phyloP scores from a whole-genome alignment of 441 rosid genomes.

The Pelargonium citronellum region DNA sequence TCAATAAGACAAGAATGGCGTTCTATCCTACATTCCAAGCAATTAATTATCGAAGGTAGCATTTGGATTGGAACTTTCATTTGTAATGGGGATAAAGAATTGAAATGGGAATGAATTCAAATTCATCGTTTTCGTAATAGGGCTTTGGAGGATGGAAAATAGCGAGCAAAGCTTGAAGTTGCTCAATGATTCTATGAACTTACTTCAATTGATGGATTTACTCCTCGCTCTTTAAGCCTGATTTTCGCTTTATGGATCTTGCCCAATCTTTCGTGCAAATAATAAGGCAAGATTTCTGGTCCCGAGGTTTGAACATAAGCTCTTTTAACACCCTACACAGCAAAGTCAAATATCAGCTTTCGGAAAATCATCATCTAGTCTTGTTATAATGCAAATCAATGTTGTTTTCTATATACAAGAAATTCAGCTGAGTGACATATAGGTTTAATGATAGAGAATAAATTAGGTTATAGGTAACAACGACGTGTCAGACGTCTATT shows the following conservation, averaged over 20 bases:
- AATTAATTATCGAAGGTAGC: too few species aligned
- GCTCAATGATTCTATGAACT: slow-evolving; percentile 23
- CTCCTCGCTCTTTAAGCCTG: slow-evolving; percentile 75
- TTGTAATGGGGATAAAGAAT: neutral
- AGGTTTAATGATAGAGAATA: neutral
- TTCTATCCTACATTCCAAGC: too few species aligned
- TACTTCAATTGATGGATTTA: slow-evolving; percentile 84
- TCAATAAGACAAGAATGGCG: neutral
- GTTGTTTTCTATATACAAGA: neutral
- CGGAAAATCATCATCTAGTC: slow-evolving; percentile 2
- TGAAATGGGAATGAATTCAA: neutral
- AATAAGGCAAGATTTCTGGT: slow-evolving; percentile 61
- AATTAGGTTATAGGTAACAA: neutral
- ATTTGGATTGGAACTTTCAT: too few species aligned
- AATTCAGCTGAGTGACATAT: neutral
- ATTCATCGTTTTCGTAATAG: neutral
- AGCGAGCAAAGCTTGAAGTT: neutral
- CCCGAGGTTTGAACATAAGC: slow-evolving; percentile 76
- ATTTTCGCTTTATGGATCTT: slow-evolving; percentile 75
- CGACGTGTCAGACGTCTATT: neutral
- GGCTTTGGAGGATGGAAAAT: neutral
- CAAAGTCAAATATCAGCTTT: slow-evolving; percentile 19
- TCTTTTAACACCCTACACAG: slow-evolving; percentile 71
- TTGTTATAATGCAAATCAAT: neutral
- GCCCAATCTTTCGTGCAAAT: slow-evolving; percentile 81